phyloP scores from a whole-genome alignment of 1,284 basidiomycete species.

The Tilletia setariae region DNA sequence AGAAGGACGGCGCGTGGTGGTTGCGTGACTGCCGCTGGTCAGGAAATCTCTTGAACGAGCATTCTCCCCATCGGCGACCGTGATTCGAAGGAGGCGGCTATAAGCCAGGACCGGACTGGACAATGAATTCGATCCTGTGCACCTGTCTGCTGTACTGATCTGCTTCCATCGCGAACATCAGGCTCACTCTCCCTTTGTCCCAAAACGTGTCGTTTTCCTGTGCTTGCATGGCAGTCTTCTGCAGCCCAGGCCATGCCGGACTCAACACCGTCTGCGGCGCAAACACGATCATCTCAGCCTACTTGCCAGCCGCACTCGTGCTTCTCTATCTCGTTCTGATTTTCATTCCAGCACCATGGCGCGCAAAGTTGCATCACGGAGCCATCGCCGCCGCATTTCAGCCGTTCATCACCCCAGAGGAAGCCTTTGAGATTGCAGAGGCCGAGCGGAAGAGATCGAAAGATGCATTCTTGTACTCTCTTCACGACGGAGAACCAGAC shows the following conservation, averaged over 20 bases:
- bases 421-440: constrained; percentile 1
- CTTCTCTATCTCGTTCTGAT: neutral
- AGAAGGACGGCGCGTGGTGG: too few species aligned
- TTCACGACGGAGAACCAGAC: too few species aligned
- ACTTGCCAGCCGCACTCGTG: constrained; percentile 7
- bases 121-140: too few species aligned
- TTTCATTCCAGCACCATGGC: neutral
- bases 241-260: neutral
- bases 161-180: too few species aligned
- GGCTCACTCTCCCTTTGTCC: too few species aligned
- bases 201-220: too few species aligned
- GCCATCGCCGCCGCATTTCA: neutral
- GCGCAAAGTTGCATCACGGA: neutral
- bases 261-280: neutral
- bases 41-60: too few species aligned
- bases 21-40: too few species aligned
- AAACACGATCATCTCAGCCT: constrained; percentile 8
- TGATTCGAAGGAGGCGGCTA: too few species aligned
- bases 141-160: too few species aligned
- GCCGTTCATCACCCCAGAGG: neutral
- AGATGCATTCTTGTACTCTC: neutral
- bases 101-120: too few species aligned
- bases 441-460: neutral
- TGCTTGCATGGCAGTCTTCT: constrained; percentile 3
- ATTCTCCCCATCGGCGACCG: too few species aligned